phyloP scores from a whole-genome alignment of 768 basidiomycete species.

The Hygrocybe punicea region DNA sequence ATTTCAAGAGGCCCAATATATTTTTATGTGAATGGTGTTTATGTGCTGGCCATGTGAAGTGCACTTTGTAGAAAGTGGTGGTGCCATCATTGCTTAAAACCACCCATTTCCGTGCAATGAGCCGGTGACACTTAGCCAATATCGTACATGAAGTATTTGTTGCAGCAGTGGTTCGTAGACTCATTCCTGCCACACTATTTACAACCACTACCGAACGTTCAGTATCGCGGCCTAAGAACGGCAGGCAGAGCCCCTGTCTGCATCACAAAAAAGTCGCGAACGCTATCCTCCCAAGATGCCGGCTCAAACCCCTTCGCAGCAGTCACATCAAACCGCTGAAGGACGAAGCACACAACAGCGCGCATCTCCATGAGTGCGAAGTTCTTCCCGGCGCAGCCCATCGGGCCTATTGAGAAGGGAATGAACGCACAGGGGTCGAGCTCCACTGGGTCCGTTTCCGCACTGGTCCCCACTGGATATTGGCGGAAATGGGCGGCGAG shows the following conservation, averaged over 20 bases:
- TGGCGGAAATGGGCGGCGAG: constrained; percentile 24
- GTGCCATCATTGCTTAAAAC: too few relatives aligned
- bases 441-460: constrained; percentile 20
- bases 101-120: too few relatives aligned
- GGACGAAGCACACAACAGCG: not conserved
- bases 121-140: too few relatives aligned
- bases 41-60: too few relatives aligned
- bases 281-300: constrained; percentile 30
- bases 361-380: constrained; percentile 25
- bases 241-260: constrained; percentile 32
- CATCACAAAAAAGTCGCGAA: constrained; percentile 37
- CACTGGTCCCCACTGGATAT: constrained; percentile 25
- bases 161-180: too few relatives aligned
- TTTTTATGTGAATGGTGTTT: too few relatives aligned
- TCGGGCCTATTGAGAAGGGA: constrained; percentile 39
- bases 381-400: constrained; percentile 43
- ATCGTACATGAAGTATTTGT: too few relatives aligned
- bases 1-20: not conserved
- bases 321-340: constrained; percentile 39
- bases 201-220: not conserved
- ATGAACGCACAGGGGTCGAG: constrained; percentile 37
- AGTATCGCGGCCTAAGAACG: constrained; percentile 28
- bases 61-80: too few relatives aligned
- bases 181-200: too few relatives aligned
- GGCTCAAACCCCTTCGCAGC: constrained; percentile 33